phyloP scores from a whole-genome alignment of 148 eudicot genomes.

The Rhododendron griersonianum region DNA sequence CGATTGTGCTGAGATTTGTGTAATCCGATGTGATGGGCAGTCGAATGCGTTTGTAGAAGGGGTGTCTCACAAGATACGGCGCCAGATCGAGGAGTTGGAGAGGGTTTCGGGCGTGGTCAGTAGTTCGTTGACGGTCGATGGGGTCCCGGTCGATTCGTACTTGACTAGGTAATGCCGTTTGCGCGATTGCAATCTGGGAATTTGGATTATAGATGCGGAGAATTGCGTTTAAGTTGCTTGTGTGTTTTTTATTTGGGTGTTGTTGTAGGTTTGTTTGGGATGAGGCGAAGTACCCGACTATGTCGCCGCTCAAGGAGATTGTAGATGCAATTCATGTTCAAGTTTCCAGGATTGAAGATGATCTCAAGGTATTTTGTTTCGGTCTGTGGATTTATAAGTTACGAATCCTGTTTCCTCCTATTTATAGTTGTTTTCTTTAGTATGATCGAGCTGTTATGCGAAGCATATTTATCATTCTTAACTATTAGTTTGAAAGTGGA shows the following conservation, averaged over 20 bases:
- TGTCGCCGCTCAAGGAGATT: slow-evolving; percentile 84
- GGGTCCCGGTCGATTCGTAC: slow-evolving; percentile 91
- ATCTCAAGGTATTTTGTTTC: slow-evolving; percentile 67
- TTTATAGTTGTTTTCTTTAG: neutral
- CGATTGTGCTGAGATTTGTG: neutral
- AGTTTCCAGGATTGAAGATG: slow-evolving; percentile 90
- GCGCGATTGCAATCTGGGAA: slow-evolving; percentile 6
- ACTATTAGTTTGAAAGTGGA: neutral
- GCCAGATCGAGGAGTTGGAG: slow-evolving; percentile 97
- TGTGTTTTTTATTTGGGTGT: neutral
- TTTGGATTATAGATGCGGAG: neutral
- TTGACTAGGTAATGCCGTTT: slow-evolving; percentile 59
- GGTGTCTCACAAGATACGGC: slow-evolving; percentile 79
- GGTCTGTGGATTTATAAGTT: neutral
- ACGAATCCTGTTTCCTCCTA: neutral
- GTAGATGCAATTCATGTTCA: slow-evolving; percentile 78
- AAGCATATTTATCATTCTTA: neutral
- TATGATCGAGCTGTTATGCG: neutral
- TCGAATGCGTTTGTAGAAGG: slow-evolving; percentile 52
- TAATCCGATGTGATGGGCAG: slow-evolving; percentile 55
- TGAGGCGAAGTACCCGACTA: slow-evolving; percentile 90
- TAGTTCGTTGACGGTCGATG: slow-evolving; percentile 82
- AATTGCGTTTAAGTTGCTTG: neutral
- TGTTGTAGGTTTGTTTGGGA: slow-evolving; percentile 85
- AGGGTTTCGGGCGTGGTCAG: slow-evolving; percentile 67